Percentiles rank a stretch among this genome's conserved stretches.
phyloP scores from a whole-genome alignment of 2,329 filamentous ascomycete species.

The Ramichloridium luteum region DNA sequence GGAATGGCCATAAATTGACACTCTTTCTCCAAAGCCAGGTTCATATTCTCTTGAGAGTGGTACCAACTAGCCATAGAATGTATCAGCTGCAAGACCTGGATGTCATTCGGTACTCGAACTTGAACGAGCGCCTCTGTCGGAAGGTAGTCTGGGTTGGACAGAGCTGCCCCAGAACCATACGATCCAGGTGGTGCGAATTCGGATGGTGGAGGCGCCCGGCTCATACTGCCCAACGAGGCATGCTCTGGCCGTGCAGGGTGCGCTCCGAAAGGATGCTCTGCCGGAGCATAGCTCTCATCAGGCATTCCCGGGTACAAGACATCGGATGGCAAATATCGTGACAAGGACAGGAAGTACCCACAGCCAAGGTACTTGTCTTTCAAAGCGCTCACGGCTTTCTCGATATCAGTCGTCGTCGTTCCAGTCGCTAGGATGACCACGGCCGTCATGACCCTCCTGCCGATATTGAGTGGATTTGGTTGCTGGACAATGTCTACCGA shows the following conservation, averaged over 20 bases:
- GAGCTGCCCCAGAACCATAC: constrained; percentile 40
- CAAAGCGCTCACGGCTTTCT: constrained; percentile 61
- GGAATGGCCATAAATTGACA: constrained; percentile 79
- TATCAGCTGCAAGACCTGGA: neutral
- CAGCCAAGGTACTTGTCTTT: constrained; percentile 78
- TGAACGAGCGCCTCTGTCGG: neutral
- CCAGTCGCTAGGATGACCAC: constrained; percentile 73
- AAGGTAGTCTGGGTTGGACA: neutral
- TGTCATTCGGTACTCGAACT: neutral
- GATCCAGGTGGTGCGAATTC: constrained; percentile 65
- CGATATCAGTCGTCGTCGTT: constrained; percentile 72
- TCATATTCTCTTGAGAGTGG: constrained; percentile 23
- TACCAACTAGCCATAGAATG: neutral
- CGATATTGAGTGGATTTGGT: constrained; percentile 7
- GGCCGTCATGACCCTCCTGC: constrained; percentile 59
- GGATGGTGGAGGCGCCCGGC: constrained; percentile 36
- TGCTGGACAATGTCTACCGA: constrained; percentile 16
- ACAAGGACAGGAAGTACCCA: constrained; percentile 69
- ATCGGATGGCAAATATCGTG: constrained; percentile 69
- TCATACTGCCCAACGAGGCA: constrained; percentile 17
- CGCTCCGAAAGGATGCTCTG: neutral
- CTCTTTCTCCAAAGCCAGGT: constrained; percentile 67
- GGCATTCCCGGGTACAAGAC: constrained; percentile 10
- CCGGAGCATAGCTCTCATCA: neutral
- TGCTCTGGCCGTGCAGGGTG: neutral